These are phyloP conservation scores for Wallacemonas sp. DNA, from an alignment of 208 protist genomes.

Conservation along the genomic window DNA sequence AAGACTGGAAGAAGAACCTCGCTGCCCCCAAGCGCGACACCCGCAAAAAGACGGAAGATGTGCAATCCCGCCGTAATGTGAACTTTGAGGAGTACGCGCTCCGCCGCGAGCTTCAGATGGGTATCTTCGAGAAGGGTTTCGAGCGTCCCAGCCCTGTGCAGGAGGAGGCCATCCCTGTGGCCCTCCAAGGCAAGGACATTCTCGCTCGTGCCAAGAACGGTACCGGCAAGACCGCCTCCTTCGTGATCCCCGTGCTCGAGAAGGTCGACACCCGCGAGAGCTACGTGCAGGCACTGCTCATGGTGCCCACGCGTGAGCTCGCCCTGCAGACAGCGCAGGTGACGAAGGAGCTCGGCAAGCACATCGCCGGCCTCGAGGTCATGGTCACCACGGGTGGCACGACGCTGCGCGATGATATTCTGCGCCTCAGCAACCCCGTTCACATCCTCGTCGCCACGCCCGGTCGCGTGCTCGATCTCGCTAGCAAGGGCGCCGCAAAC, in stretches of 20 bases:
- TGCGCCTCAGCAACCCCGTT: constrained; percentile 95
- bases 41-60: constrained; percentile 97
- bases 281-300: constrained; percentile 97
- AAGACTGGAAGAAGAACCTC: constrained; percentile 88
- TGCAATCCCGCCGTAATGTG: constrained; percentile 97
- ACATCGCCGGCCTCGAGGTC: constrained; percentile 94
- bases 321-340: constrained; percentile 98
- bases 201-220: constrained; percentile 99
- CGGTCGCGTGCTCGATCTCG: constrained; percentile 98
- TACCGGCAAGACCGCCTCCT: constrained; percentile 99
- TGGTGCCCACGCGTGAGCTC: constrained; percentile 98
- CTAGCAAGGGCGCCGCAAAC: constrained; percentile 94
- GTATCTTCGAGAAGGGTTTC: constrained; percentile 99
- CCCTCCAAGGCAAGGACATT: constrained; percentile 96
- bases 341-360: constrained; percentile 98
- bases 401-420: constrained; percentile 98
- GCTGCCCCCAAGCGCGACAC: constrained; percentile 71
- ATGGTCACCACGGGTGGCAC: constrained; percentile 99
- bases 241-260: constrained; percentile 98
- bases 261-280: constrained; percentile 93
- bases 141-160: constrained; percentile 98
- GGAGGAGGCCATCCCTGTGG: constrained; percentile 98
- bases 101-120: constrained; percentile 98
- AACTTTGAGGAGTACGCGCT: constrained; percentile 98
- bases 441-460: constrained; percentile 99